Evolutionary conservation across 192 early-diverging fungal genomes (phyloP).

Genomic region (Umbelopsis isabellina): DNA sequence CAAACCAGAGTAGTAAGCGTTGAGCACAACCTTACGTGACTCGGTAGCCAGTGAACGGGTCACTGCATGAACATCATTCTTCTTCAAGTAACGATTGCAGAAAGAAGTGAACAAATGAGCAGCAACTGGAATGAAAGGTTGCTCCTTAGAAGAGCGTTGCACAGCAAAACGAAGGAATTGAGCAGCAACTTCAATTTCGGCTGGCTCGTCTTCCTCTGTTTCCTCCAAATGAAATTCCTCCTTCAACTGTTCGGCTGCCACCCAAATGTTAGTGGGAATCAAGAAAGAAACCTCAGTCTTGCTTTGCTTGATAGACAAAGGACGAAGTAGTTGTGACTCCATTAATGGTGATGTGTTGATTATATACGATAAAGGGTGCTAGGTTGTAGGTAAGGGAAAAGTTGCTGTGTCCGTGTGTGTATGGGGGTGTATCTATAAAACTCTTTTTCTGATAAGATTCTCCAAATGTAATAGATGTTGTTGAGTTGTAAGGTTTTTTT

Average conservation of each 20-base stretch:
- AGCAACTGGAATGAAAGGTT: slow-evolving; percentile 71
- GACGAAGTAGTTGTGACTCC: slow-evolving; percentile 60
- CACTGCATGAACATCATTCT: slow-evolving; percentile 86
- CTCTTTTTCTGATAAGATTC: neutral
- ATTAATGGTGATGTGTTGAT: slow-evolving; percentile 15
- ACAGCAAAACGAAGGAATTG: slow-evolving; percentile 72
- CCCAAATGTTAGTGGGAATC: slow-evolving; percentile 86
- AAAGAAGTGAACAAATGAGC: slow-evolving; percentile 77
- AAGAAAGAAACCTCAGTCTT: slow-evolving; percentile 80
- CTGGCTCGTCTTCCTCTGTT: slow-evolving; percentile 59
- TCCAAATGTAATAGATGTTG: neutral
- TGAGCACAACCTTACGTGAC: slow-evolving; percentile 63
- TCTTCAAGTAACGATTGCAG: slow-evolving; percentile 69
- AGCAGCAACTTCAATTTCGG: slow-evolving; percentile 73
- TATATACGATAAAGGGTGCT: neutral
- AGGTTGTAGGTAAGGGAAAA: neutral
- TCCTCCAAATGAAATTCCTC: slow-evolving; percentile 66
- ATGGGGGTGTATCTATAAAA: slow-evolving; percentile 3
- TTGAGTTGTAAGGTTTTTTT: neutral
- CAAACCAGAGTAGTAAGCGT: slow-evolving; percentile 79
- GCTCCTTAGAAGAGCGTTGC: slow-evolving; percentile 39
- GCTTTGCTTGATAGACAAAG: slow-evolving; percentile 78
- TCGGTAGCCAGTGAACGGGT: slow-evolving; percentile 59
- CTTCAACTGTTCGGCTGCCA: slow-evolving; percentile 81
- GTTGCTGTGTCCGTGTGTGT: neutral